phyloP scores from a whole-genome alignment of 164 flowering plant species.

The Stephania cephalantha region DNA sequence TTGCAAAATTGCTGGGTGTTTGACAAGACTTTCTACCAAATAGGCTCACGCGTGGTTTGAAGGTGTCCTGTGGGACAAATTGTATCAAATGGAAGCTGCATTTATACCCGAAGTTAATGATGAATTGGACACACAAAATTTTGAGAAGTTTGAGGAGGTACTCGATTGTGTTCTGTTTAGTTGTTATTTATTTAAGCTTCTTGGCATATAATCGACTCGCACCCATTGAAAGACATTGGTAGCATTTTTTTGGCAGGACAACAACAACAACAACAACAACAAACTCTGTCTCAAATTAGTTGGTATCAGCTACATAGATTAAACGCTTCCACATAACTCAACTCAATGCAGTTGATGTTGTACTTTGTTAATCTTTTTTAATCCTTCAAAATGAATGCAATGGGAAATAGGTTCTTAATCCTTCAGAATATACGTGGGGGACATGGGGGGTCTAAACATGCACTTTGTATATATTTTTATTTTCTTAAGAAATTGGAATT shows the following conservation, averaged over 20 bases:
- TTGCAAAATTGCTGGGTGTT: neutral
- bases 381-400: too few relatives aligned
- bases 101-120: conserved; percentile 39
- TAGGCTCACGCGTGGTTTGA: conserved; percentile 41
- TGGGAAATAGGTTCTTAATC: too few relatives aligned
- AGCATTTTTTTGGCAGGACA: neutral
- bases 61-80: conserved; percentile 31
- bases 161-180: neutral
- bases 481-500: neutral
- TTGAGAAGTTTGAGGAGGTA: conserved; percentile 41
- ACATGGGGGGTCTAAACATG: too few relatives aligned
- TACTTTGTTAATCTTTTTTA: too few relatives aligned
- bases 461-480: neutral
- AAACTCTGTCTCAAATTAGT: too few relatives aligned
- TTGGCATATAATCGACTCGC: neutral
- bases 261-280: too few relatives aligned
- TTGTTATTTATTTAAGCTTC: neutral
- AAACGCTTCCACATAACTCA: too few relatives aligned
- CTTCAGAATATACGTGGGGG: too few relatives aligned
- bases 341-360: too few relatives aligned
- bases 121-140: conserved; percentile 39
- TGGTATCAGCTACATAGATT: too few relatives aligned
- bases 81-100: conserved; percentile 43
- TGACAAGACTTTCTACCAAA: conserved; percentile 4
- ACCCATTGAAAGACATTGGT: neutral